Percentiles rank a stretch among this genome's conserved stretches.
Conservation (phyloP, 352 stramenopile species). For the Globisporangium nunn region DNA sequence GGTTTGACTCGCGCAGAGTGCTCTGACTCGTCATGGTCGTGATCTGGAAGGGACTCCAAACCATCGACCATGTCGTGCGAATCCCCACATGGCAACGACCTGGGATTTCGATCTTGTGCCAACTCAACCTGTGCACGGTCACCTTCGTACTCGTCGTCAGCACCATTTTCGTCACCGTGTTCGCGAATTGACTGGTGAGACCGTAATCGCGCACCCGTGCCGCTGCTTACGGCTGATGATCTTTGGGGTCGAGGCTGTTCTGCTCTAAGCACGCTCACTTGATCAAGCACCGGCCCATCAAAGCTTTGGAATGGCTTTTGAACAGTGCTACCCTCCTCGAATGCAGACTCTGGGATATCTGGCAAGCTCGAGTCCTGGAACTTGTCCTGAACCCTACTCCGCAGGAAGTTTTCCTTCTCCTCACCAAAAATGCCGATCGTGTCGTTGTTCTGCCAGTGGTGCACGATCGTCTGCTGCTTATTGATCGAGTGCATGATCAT, state of each 20-base stretch:
- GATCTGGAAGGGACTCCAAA: background rate
- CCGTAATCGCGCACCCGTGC: background rate
- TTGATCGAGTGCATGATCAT: constrained; percentile 73
- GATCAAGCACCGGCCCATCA: background rate
- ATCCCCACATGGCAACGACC: constrained; percentile 11
- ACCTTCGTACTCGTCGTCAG: background rate
- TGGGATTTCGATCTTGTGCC: constrained; percentile 11
- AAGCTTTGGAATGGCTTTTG: background rate
- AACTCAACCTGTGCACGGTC: background rate
- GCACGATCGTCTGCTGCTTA: constrained; percentile 63
- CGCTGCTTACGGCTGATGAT: background rate
- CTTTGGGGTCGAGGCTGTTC: background rate
- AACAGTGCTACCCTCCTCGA: background rate
- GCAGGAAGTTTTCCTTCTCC: constrained; percentile 34
- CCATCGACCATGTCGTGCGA: constrained; percentile 1
- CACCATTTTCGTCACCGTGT: background rate
- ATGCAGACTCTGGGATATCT: background rate
- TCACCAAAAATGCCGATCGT: constrained; percentile 43
- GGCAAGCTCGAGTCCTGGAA: constrained; percentile 8
- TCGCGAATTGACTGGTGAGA: constrained; percentile 8
- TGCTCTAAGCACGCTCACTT: too few relatives aligned
- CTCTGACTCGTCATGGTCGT: background rate
- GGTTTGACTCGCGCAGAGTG: background rate
- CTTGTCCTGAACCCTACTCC: constrained; percentile 10
- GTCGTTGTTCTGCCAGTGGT: constrained; percentile 71